Evolutionary conservation across 176 grass and related monocot genomes (phyloP), one percentile per base, ranked within the genome.

Genomic region (Bromus sterilis): DNA sequence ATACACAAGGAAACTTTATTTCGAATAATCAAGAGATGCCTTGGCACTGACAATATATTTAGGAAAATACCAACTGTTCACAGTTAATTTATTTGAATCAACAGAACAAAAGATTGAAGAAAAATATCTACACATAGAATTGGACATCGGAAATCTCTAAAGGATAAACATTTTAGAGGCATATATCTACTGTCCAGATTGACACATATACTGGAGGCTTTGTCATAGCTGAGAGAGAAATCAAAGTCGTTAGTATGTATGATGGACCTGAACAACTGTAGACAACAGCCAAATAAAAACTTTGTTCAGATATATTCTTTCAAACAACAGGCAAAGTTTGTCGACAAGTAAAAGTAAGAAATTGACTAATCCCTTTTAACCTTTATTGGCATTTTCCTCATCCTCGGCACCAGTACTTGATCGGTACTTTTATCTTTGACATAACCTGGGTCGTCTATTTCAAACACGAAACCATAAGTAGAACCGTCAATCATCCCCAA

Each of bases 361-460:
- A 25, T 16, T 34, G 33, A 28, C 7, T 0, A 49, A 44, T 76
- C 23, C 2, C 13, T 44, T 21, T 35, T 66, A 74, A 94, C 95
- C 95, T 98, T 98, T 74, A 94, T 91, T 63, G 92, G 82, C 92
- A 98, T 93, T 94, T 98, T 98, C 71, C 95, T 98, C 95, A 95
- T 91, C 79, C 92, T 87, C 26, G 92, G 90, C 30, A 98, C 90
- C 62, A 98, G 79, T 75, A 93, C 53, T 56, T 76, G 65, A 81
- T 98, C 90, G 53, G 79, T 82, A 74, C 34, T 93, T 74, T 95
- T 90, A 79, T 98, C 92, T 86, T 86, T 86, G 40, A 94, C 78
- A 86, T 89, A 92, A 86, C 80, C 88, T 14, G 75, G 81, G 62
- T 86, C 92, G 84, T 80, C 82, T 78, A 98, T 84, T 75, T 98